Conservation (phyloP, 305 asterid genomes). For the Rubia peregrina region DNA sequence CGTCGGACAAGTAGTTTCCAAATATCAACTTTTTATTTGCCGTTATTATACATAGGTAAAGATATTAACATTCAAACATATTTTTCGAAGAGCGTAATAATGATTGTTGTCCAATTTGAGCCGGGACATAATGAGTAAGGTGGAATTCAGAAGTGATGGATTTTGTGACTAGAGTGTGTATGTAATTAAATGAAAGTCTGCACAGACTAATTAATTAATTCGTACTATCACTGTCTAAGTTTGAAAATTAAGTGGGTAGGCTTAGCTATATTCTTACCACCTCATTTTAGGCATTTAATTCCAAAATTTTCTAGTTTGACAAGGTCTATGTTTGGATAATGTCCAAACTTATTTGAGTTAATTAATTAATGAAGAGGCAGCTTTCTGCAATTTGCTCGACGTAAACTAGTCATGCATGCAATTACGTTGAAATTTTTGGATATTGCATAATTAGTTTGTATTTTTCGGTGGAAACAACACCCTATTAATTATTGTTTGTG, state of each 20-base stretch:
- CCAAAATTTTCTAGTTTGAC: background rate
- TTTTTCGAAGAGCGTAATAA: too few relatives aligned
- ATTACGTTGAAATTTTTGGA: background rate
- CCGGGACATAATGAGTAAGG: background rate
- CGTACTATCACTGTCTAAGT: background rate
- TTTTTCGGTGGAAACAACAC: background rate
- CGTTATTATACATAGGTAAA: too few relatives aligned
- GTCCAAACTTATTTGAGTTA: background rate
- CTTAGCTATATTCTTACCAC: background rate
- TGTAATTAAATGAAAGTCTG: background rate
- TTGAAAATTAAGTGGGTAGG: background rate
- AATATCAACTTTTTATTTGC: too few relatives aligned
- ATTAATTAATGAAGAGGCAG: background rate
- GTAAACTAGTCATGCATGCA: background rate
- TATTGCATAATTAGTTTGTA: background rate
- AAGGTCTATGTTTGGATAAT: slow-evolving; percentile 7
- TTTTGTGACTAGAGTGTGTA: background rate
- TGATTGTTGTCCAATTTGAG: too few relatives aligned
- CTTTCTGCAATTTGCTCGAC: slow-evolving; percentile 8
- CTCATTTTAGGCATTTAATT: background rate
- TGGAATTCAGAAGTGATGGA: background rate
- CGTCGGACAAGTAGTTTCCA: too few relatives aligned
- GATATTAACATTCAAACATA: too few relatives aligned
- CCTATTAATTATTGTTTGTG: too few relatives aligned
- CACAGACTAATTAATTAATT: background rate